Percentiles rank a stretch among this genome's conserved stretches.
These are phyloP conservation scores for Quercus variabilis DNA, from an alignment of 306 rosid species.

Conservation along the genomic window DNA sequence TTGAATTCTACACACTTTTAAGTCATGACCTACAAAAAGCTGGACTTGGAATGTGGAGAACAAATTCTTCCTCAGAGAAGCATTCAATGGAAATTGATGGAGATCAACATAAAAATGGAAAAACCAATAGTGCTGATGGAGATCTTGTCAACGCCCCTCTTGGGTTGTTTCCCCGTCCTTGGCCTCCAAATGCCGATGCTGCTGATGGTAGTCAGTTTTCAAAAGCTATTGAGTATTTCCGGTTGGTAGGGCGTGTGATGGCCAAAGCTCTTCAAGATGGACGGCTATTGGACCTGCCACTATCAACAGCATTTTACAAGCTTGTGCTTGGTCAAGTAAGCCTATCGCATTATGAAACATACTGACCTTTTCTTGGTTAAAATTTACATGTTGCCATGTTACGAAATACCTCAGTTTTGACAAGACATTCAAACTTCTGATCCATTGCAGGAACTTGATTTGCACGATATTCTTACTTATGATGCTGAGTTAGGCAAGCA, in stretches of 20 bases:
- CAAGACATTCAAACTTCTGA: neutral
- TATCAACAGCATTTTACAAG: conserved; percentile 84
- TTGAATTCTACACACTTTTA: conserved; percentile 93
- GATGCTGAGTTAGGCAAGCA: conserved; percentile 93
- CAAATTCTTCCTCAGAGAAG: conserved; percentile 47
- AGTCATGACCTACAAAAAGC: conserved; percentile 91
- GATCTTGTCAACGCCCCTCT: conserved; percentile 78
- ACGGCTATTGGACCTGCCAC: conserved; percentile 84
- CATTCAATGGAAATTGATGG: conserved; percentile 66
- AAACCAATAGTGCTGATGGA: conserved; percentile 39
- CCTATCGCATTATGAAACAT: neutral
- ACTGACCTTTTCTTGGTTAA: neutral
- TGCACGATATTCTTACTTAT: conserved; percentile 80
- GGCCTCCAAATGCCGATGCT: conserved; percentile 71
- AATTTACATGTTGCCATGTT: neutral
- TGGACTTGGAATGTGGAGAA: conserved; percentile 90
- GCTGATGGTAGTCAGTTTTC: conserved; percentile 72
- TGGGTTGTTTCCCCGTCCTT: conserved; percentile 93
- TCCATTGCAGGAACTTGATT: conserved; percentile 85
- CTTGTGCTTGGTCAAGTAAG: conserved; percentile 92
- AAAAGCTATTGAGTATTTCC: conserved; percentile 80
- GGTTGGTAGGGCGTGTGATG: conserved; percentile 86
- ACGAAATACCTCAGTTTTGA: neutral
- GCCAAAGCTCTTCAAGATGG: conserved; percentile 99
- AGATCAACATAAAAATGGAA: conserved; percentile 44